Percentiles rank a stretch among this genome's conserved stretches.
Conservation (phyloP, 495 filamentous ascomycete species). For the Xanthoparmelia taractica region DNA sequence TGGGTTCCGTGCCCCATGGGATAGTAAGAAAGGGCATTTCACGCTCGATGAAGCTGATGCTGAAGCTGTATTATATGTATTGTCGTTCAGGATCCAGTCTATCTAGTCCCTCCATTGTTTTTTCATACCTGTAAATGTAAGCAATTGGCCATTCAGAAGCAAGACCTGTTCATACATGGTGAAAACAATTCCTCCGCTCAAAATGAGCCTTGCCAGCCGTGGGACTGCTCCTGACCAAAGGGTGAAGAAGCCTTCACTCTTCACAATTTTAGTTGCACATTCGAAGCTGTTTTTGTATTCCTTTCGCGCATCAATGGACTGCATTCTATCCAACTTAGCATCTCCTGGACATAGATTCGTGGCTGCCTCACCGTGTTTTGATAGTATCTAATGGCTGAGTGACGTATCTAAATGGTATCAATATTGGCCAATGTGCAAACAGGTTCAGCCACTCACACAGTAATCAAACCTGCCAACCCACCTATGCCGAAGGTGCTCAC, state of each 20-base stretch:
- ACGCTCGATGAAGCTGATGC: neutral
- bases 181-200: slow-evolving; percentile 96
- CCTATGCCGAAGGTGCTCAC: slow-evolving; percentile 85
- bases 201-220: slow-evolving; percentile 68
- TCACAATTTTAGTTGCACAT: slow-evolving; percentile 76
- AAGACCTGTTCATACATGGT: slow-evolving; percentile 58
- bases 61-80: slow-evolving; percentile 57
- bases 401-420: slow-evolving; percentile 39
- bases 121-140: slow-evolving; percentile 65
- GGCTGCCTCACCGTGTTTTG: slow-evolving; percentile 62
- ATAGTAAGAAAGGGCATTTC: neutral
- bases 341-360: neutral
- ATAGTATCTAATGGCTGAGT: slow-evolving; percentile 92
- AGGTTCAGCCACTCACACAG: slow-evolving; percentile 58
- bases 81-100: slow-evolving; percentile 71
- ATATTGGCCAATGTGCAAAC: neutral
- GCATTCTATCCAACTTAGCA: slow-evolving; percentile 57
- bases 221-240: slow-evolving; percentile 94
- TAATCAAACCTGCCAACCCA: slow-evolving; percentile 82
- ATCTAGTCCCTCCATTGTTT: slow-evolving; percentile 85
- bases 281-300: slow-evolving; percentile 84
- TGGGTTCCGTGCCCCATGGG: neutral
- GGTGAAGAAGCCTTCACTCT: slow-evolving; percentile 79
- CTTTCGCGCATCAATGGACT: slow-evolving; percentile 79
- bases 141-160: neutral